Evolutionary conservation across 2,329 filamentous ascomycete species (phyloP), one percentile per base, ranked within the genome.

Genomic region (Paecilomyces formosus): DNA sequence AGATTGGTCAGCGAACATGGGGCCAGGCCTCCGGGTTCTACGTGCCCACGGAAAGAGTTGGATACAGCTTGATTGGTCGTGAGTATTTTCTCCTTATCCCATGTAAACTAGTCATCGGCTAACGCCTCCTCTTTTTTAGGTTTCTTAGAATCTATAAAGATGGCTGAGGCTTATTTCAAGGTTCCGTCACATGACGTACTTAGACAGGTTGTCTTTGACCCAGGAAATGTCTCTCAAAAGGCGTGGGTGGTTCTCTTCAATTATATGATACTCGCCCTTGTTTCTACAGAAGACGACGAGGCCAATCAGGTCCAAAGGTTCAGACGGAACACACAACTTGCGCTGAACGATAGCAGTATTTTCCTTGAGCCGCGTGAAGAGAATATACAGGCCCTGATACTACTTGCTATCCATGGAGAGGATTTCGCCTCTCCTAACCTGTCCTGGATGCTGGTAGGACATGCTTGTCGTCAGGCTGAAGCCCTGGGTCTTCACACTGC

Each of bases 221-320:
- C 62, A 24, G 31, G 59, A 9, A 62, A 56, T 2, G 57, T 63
- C 3, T 45, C 26, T 1, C 57, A 59, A 13, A 63, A 58, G 28
- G 62, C 57, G n/a, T 63, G 60, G 62, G 18, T 63, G 13, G 57
- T 63, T 9, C 62, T 33, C n/a, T 59, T 63, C 39, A 63, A 62
- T 50, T 62, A 60, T 35, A 24, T 60, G 18, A 22, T 62, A 28
- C 58, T 63, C n/a, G 31, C 55, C n/a, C 53, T 30, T 13, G 51
- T 54, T 35, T 35, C 45, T 4, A 11, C 31, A 12, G 53, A 56
- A 11, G 22, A 58, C 53, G 49, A 56, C 13, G 8, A 60, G 12
- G 53, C 21, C 53, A 45, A 56, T 15, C 4, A 60, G 12, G 51
- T 53, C 24, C n/a, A 26, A 18, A 57, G 33, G 15, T 30, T 54